phyloP scores from a whole-genome alignment of 1,284 basidiomycete genomes.

The Spongiforma sp. region DNA sequence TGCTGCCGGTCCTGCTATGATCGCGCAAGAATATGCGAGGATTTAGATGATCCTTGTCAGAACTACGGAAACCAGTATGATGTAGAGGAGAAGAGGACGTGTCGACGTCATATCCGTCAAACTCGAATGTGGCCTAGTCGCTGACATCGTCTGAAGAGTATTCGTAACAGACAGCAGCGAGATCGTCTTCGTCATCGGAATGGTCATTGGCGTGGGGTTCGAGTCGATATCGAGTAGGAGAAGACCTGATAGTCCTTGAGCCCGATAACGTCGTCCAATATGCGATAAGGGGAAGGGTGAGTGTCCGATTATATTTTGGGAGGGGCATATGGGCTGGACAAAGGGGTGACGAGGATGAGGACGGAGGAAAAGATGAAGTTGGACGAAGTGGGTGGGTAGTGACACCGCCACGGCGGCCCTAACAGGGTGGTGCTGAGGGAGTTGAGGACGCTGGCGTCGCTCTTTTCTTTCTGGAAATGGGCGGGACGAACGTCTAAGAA shows the following conservation, averaged over 20 bases:
- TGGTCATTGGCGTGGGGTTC: constrained; percentile 92
- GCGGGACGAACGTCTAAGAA: constrained; percentile 93
- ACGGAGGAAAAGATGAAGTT: constrained; percentile 70
- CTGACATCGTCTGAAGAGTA: constrained; percentile 58
- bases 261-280: constrained; percentile 91
- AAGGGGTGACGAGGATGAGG: too few species aligned
- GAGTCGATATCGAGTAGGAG: constrained; percentile 90
- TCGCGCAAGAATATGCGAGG: too few species aligned
- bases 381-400: constrained; percentile 73
- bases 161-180: constrained; percentile 64
- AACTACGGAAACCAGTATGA: constrained; percentile 6
- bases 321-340: constrained; percentile 69
- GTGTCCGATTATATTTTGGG: constrained; percentile 65
- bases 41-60: constrained; percentile 1
- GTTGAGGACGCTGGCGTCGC: constrained; percentile 77
- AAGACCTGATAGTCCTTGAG: constrained; percentile 95
- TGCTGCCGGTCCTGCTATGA: too few species aligned
- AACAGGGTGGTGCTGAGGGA: constrained; percentile 81
- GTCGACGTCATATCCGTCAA: constrained; percentile 82
- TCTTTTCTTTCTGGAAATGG: constrained; percentile 88
- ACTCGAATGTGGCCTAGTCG: constrained; percentile 71
- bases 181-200: constrained; percentile 77
- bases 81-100: constrained; percentile 50
- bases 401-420: constrained; percentile 66
- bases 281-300: constrained; percentile 86